Evolutionary conservation across 1,284 basidiomycete species (phyloP).

Genomic region (Ceratobasidium papillatum): DNA sequence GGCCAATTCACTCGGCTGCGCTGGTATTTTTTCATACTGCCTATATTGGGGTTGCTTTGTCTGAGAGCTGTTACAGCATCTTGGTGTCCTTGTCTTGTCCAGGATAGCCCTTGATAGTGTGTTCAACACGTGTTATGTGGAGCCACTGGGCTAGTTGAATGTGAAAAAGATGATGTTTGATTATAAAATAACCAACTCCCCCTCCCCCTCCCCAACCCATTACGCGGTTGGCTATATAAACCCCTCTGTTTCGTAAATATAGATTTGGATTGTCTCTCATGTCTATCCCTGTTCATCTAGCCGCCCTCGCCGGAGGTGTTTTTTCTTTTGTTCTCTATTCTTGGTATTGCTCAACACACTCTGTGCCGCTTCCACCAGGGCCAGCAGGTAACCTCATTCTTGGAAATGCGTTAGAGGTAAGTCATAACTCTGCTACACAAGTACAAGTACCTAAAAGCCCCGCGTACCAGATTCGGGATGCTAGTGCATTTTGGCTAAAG

Average conservation of each 20-base stretch:
- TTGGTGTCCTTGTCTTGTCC: no score
- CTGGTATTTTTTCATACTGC: no score
- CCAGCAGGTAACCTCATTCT: constrained; percentile 13
- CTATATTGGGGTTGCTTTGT: no score
- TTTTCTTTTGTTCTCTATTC: constrained; percentile 16
- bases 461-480: constrained; percentile 10
- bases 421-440: background rate
- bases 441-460: background rate
- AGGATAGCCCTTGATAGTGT: no score
- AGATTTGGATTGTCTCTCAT: background rate
- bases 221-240: background rate
- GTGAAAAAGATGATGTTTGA: no score
- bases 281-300: background rate
- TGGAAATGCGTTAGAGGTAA: constrained; percentile 20
- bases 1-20: no score
- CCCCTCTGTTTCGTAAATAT: background rate
- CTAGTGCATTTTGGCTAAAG: constrained; percentile 31
- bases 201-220: no score
- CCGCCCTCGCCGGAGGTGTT: constrained; percentile 11
- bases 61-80: no score
- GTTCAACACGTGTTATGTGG: no score
- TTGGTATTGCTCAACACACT: constrained; percentile 11
- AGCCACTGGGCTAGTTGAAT: no score
- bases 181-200: no score
- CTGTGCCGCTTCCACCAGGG: constrained; percentile 13